phyloP scores from a whole-genome alignment of 495 filamentous ascomycete species.

The Schizothecium vesticola region DNA sequence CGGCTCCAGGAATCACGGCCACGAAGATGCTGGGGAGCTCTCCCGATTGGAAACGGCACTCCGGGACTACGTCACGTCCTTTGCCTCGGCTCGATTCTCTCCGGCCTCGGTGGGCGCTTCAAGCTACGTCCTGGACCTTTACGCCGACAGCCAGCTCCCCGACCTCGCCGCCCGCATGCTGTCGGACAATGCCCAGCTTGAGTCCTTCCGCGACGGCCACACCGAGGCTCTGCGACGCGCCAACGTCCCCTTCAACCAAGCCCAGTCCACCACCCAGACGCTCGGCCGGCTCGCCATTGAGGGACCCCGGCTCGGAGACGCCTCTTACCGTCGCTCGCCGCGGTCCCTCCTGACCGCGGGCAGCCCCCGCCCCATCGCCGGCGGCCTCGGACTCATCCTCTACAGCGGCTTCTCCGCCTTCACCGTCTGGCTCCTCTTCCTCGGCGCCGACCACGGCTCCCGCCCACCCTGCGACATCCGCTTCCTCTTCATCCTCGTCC shows the following conservation, averaged over 20 bases:
- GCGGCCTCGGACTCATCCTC: constrained; percentile 5
- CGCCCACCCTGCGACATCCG: constrained; percentile 7
- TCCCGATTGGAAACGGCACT: constrained; percentile 1
- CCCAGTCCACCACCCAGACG: constrained; percentile 6
- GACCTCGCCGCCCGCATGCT: constrained; percentile 9
- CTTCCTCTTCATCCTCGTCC: constrained; percentile 11
- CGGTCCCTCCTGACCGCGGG: not conserved
- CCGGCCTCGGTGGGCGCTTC: constrained; percentile 1
- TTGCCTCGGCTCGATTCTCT: constrained; percentile 1
- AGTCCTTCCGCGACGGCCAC: constrained; percentile 12
- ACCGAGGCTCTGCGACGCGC: constrained; percentile 12
- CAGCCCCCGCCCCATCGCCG: not conserved
- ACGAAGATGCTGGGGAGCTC: not conserved
- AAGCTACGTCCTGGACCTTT: constrained; percentile 2
- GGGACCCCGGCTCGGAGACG: not conserved
- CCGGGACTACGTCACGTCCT: constrained; percentile 10
- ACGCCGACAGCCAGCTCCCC: constrained; percentile 3
- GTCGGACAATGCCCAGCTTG: constrained; percentile 10
- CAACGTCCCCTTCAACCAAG: constrained; percentile 13
- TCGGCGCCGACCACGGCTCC: constrained; percentile 4
- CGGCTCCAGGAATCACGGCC: not conserved
- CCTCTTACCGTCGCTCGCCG: not conserved
- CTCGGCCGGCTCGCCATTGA: constrained; percentile 12
- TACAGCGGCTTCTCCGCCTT: constrained; percentile 11
- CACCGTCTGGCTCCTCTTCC: constrained; percentile 16